phyloP scores from a whole-genome alignment of 768 basidiomycete genomes.

The Termitomyces sp. region DNA sequence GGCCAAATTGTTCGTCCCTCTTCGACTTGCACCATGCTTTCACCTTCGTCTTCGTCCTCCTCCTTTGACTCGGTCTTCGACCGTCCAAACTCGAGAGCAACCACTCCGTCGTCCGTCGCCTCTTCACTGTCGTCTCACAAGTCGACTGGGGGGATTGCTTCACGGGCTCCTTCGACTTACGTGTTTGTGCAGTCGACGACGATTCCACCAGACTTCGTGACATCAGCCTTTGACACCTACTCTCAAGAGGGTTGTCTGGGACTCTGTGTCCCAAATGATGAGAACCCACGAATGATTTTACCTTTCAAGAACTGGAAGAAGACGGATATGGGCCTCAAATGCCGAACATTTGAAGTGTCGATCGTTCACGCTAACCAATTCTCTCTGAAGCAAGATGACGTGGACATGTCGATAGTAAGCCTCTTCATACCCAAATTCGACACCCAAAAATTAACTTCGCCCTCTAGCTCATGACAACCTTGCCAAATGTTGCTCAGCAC shows the following conservation, averaged over 20 bases:
- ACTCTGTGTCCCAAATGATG: constrained; percentile 9
- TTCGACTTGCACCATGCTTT: constrained; percentile 15
- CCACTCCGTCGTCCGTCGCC: constrained; percentile 28
- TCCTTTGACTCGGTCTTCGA: constrained; percentile 31
- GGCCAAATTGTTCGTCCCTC: not conserved
- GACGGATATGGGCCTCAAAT: not conserved
- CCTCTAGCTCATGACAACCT: constrained; percentile 9
- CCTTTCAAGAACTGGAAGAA: constrained; percentile 7
- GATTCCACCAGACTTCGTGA: constrained; percentile 23
- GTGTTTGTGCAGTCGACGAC: constrained; percentile 23
- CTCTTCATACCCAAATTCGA: not conserved
- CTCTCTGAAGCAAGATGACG: not conserved
- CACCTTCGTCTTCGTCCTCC: constrained; percentile 31
- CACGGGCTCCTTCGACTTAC: constrained; percentile 20
- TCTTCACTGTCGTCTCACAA: constrained; percentile 8
- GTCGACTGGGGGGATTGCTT: constrained; percentile 19
- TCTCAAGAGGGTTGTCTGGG: constrained; percentile 29
- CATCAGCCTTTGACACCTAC: constrained; percentile 33
- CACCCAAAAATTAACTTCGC: not conserved
- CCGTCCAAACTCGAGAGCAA: constrained; percentile 32
- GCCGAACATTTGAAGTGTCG: constrained; percentile 1
- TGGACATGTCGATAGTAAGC: constrained; percentile 12
- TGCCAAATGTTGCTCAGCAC: constrained; percentile 29
- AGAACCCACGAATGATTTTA: not conserved
- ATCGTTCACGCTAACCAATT: not conserved